Base-by-base conservation (phyloP, 768 basidiomycete genomes). In the Tricholoma bakamatsutake region DNA sequence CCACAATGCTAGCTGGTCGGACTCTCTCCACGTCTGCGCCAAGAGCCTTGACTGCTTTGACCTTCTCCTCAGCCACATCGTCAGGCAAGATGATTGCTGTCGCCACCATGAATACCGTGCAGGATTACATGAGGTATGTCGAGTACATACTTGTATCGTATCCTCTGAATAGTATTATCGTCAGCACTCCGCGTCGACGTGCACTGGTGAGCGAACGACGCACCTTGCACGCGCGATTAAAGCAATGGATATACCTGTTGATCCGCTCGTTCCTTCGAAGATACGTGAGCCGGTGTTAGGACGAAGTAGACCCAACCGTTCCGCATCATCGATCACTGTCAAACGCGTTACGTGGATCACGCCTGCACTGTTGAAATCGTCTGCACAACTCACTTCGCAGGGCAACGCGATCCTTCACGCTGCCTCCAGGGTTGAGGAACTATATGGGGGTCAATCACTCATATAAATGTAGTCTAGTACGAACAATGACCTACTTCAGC, bases 361-460 rank as follows among this genome's bases (percentile, higher is more conserved):
- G n/a, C n/a, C n/a, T n/a, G n/a, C n/a, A n/a, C n/a, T n/a, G n/a
- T n/a, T n/a, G n/a, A n/a, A 40, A 39, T 18, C 30, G 12, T 17
- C 31, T 18, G 1, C 2, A 48, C 39, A 57, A 61, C 83, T 57
- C 64, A 97, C 95, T 92, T 69, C 85, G 81, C 57, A 98, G 69
- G 0, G 95, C 96, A n/a, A 98, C 96, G 30, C 97, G 83, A 69
- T 99, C 97, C 69, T 99, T 99, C 50, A 98, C 90, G 53, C 95
- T 98, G 39, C 97, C 97, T 24, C 96, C 96, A 1, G 97, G 96
- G 70, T 99, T 99, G 57, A 98, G 67, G 66, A 87, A 99, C 93
- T 98, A 46, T 7, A 28, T 35, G 18, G 30, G 12, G n/a, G 40
- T 46, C 33, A 54, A 27, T 50, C 37, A 52, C 53, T 30, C 35